phyloP scores from a whole-genome alignment of 441 rosid genomes.

The Populus trichocarpa region DNA sequence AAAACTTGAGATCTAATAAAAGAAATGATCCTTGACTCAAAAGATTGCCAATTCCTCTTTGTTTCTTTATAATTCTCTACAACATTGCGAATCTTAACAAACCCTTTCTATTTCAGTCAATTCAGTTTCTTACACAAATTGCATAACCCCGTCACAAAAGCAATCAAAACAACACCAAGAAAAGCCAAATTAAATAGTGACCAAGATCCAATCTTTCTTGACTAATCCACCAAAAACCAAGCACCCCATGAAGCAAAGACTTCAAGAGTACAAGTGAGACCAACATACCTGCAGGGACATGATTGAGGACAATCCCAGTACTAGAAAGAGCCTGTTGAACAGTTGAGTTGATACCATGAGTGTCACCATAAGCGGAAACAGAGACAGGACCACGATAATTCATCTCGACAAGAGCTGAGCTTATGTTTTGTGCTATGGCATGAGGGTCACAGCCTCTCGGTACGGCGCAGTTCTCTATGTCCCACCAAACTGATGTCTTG shows the following conservation, averaged over 20 bases:
- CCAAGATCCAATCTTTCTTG: neutral
- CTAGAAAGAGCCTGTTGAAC: slow-evolving; percentile 79
- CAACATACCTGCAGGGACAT: slow-evolving; percentile 76
- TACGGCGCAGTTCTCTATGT: slow-evolving; percentile 87
- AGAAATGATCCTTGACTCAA: neutral
- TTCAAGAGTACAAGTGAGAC: neutral
- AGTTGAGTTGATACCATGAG: slow-evolving; percentile 51
- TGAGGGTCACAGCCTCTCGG: slow-evolving; percentile 65
- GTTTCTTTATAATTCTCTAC: too few species aligned
- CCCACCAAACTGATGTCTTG: slow-evolving; percentile 97
- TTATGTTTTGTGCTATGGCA: slow-evolving; percentile 76
- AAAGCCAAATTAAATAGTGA: neutral
- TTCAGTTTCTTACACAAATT: too few species aligned
- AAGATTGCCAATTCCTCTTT: too few species aligned
- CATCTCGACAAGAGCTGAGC: slow-evolving; percentile 64
- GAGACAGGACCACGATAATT: slow-evolving; percentile 78
- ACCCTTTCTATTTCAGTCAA: neutral
- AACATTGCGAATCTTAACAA: neutral
- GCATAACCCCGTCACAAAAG: neutral
- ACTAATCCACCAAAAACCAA: neutral
- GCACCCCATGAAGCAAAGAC: neutral
- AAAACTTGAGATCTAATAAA: neutral
- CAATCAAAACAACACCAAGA: neutral
- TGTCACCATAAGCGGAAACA: slow-evolving; percentile 87
- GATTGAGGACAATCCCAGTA: slow-evolving; percentile 88